phyloP scores from a whole-genome alignment of 148 eudicot species.

The Persicaria maculosa region DNA sequence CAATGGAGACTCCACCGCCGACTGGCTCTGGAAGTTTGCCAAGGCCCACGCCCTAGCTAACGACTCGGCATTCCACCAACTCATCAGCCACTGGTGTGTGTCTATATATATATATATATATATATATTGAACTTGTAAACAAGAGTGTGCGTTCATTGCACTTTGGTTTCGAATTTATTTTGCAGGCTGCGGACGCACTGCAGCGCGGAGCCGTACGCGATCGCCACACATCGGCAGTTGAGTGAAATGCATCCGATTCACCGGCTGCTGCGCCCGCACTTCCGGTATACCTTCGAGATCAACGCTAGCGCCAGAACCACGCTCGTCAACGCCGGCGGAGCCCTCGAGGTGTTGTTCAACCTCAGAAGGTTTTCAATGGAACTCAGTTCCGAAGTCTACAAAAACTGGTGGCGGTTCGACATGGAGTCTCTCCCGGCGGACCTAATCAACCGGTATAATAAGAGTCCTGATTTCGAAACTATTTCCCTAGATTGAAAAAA shows the following conservation, averaged over 20 bases:
- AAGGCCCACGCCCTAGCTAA: constrained; percentile 83
- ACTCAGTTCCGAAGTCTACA: constrained; percentile 62
- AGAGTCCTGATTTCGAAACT: no score
- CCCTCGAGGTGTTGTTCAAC: constrained; percentile 52
- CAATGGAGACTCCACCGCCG: constrained; percentile 34
- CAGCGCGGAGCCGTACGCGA: constrained; percentile 64
- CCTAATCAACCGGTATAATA: no score
- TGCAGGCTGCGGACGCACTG: constrained; percentile 77
- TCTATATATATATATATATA: neutral
- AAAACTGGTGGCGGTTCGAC: constrained; percentile 11
- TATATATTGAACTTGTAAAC: no score
- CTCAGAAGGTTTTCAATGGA: constrained; percentile 52
- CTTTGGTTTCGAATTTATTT: no score
- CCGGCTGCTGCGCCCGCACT: constrained; percentile 62
- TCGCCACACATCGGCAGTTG: constrained; percentile 61
- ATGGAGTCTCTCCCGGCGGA: no score
- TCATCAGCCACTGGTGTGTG: constrained; percentile 70
- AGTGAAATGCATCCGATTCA: constrained; percentile 79
- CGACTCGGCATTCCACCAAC: constrained; percentile 74
- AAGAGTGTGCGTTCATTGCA: no score
- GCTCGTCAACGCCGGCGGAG: constrained; percentile 56
- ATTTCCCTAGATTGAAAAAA: no score
- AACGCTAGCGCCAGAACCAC: constrained; percentile 70
- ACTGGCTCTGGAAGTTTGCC: constrained; percentile 85
- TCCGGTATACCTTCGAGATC: constrained; percentile 89